Conservation (phyloP, 148 eudicot species). For the Vaccinium myrtillus region DNA sequence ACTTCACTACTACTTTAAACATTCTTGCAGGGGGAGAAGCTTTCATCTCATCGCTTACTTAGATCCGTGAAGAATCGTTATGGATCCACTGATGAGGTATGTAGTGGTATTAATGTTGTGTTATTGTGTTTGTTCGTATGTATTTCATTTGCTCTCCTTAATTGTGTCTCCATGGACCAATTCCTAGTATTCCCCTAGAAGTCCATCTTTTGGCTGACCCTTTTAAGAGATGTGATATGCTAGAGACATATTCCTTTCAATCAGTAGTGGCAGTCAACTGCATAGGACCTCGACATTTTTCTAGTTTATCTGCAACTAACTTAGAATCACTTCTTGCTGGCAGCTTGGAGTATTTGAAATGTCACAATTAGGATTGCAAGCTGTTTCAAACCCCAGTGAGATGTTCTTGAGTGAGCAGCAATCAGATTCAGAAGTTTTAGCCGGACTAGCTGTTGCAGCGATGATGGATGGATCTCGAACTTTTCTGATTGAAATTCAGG, state of each 20-base stretch:
- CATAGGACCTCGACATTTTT: neutral
- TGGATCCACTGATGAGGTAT: constrained; percentile 98
- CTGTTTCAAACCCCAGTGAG: constrained; percentile 79
- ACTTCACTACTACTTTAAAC: constrained; percentile 8
- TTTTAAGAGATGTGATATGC: neutral
- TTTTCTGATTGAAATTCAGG: constrained; percentile 95
- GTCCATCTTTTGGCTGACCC: neutral
- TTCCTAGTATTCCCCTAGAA: neutral
- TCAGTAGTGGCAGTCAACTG: neutral
- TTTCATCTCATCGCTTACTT: constrained; percentile 86
- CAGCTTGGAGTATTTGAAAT: constrained; percentile 96
- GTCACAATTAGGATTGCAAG: constrained; percentile 74
- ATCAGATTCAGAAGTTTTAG: constrained; percentile 72
- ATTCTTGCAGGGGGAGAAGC: constrained; percentile 78
- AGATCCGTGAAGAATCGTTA: constrained; percentile 92
- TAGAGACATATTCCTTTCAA: neutral
- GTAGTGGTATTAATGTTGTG: neutral
- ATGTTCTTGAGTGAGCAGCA: constrained; percentile 76
- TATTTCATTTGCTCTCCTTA: neutral
- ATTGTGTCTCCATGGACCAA: neutral
- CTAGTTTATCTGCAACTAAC: constrained; percentile 11
- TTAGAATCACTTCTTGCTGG: constrained; percentile 15
- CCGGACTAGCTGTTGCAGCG: constrained; percentile 87
- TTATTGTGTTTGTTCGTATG: neutral
- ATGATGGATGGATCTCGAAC: constrained; percentile 91